Conservation (phyloP, 2,329 filamentous ascomycete species). For the Hymenoscyphus occultus region DNA sequence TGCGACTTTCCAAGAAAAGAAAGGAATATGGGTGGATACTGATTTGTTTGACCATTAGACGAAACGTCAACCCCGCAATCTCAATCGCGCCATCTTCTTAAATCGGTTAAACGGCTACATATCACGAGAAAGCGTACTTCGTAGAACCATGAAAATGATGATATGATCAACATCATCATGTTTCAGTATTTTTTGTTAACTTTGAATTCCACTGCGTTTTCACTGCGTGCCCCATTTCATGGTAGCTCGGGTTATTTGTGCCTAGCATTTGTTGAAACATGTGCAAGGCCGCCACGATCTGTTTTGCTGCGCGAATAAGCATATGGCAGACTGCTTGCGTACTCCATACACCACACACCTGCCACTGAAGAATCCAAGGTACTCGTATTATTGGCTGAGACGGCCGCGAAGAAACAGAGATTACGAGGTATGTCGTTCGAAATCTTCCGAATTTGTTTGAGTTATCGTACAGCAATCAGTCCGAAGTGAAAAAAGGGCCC, state of each 20-base stretch:
- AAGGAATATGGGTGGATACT: conserved; percentile 11
- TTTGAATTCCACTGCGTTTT: background rate
- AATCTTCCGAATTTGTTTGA: background rate
- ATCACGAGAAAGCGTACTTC: background rate
- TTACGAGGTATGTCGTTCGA: no score
- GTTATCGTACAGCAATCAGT: background rate
- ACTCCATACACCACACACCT: no score
- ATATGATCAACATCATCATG: conserved; percentile 2
- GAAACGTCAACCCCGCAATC: conserved; percentile 14
- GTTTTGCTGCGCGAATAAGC: no score
- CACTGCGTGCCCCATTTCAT: background rate
- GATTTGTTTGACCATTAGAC: conserved; percentile 5
- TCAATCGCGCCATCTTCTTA: background rate
- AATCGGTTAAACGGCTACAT: background rate
- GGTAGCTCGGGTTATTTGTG: conserved; percentile 1
- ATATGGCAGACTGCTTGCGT: no score
- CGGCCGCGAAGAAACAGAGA: background rate
- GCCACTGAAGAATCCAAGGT: background rate
- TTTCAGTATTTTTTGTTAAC: background rate
- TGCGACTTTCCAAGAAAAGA: conserved; percentile 1
- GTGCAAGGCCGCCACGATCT: background rate
- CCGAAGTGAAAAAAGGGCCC: background rate
- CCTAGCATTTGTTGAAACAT: background rate
- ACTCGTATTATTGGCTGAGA: background rate
- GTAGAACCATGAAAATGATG: background rate